Conservation (phyloP, 2,329 filamentous ascomycete species). For the Epichloe brachyelytri region DNA sequence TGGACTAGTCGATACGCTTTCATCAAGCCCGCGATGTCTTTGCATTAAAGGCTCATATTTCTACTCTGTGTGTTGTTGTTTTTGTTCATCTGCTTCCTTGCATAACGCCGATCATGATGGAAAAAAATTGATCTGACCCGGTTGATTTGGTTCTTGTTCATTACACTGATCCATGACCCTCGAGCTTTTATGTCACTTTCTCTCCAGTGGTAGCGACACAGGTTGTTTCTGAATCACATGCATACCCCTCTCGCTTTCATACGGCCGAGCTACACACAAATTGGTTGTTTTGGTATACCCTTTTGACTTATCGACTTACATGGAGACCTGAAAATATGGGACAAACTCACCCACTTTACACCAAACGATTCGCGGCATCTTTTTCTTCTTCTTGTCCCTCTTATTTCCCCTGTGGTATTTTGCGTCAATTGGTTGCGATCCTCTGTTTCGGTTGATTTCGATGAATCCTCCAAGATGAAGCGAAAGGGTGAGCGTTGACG, state of each 20-base stretch:
- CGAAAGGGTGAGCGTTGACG: background rate
- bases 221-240: background rate
- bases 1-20: slow-evolving; percentile 3
- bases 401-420: background rate
- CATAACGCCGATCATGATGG: slow-evolving; percentile 2
- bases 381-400: background rate
- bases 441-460: background rate
- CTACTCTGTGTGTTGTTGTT: background rate
- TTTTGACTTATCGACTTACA: slow-evolving; percentile 7
- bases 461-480: background rate
- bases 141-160: background rate
- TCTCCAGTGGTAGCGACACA: background rate
- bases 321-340: slow-evolving; percentile 1
- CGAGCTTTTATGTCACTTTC: background rate
- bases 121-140: background rate
- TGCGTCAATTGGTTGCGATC: background rate
- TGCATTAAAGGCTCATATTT: background rate
- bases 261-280: background rate
- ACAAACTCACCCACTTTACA: background rate
- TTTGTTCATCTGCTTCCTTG: slow-evolving; percentile 1
- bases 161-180: background rate
- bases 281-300: slow-evolving; percentile 16
- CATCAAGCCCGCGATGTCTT: slow-evolving; percentile 3
- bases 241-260: background rate
- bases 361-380: background rate